Evolutionary conservation across 345 rosid genomes (phyloP).

Genomic region (Melaleuca quinquenervia): DNA sequence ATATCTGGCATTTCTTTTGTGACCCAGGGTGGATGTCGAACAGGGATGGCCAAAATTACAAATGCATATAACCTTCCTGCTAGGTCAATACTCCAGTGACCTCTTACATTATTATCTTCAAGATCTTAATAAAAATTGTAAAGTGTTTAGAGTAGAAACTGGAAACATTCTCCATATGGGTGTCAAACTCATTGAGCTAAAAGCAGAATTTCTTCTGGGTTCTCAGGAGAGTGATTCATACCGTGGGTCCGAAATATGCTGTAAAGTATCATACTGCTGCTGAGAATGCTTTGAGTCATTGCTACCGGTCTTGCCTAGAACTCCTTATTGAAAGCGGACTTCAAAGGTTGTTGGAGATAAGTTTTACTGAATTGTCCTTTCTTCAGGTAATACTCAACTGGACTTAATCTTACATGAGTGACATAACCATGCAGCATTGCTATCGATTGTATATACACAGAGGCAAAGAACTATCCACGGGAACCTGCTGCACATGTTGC

Average conservation of each 20-base stretch:
- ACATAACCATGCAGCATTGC: constrained; percentile 58
- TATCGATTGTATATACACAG: constrained; percentile 87
- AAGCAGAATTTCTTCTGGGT: background rate
- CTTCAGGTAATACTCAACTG: background rate
- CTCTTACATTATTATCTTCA: background rate
- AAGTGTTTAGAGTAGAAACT: background rate
- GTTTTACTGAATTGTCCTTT: background rate
- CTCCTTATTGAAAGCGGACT: constrained; percentile 84
- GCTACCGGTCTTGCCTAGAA: constrained; percentile 95
- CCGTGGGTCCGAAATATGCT: constrained; percentile 98
- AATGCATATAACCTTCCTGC: constrained; percentile 94
- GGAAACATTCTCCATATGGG: background rate
- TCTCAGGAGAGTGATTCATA: constrained; percentile 75
- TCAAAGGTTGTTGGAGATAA: constrained; percentile 39
- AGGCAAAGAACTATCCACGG: constrained; percentile 91
- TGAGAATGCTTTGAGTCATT: constrained; percentile 97
- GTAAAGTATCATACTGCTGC: constrained; percentile 98
- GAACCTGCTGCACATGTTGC: constrained; percentile 99
- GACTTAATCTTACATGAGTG: constrained; percentile 17
- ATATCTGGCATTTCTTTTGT: constrained; percentile 2
- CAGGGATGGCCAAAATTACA: constrained; percentile 97
- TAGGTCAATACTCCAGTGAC: constrained; percentile 30
- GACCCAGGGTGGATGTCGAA: constrained; percentile 89
- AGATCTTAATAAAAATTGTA: background rate
- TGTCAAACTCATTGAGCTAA: background rate